Conservation (phyloP, 129 eudicot genomes). For the Kitagawia praeruptora region DNA sequence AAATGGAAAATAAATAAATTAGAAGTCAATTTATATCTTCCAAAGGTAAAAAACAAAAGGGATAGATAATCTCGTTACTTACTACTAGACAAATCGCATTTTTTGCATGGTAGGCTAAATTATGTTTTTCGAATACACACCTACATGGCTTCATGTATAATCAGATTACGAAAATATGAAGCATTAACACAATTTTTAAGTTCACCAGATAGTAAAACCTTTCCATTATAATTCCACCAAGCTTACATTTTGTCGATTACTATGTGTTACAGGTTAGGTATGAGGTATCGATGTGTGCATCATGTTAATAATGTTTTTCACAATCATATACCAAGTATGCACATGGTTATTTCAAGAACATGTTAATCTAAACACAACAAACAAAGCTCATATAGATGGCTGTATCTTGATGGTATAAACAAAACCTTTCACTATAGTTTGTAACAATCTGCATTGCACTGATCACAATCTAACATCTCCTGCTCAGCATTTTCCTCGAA, state of each 20-base stretch:
- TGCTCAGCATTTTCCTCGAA: background rate
- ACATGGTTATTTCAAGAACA: background rate
- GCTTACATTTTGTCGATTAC: background rate
- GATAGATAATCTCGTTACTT: background rate
- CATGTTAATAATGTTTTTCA: background rate
- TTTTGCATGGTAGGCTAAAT: too few species aligned
- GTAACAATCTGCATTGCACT: background rate
- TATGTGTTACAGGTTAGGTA: background rate
- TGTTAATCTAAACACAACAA: constrained; percentile 5
- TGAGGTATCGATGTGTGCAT: background rate
- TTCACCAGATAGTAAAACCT: too few species aligned
- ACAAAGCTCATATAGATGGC: background rate
- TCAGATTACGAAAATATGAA: too few species aligned
- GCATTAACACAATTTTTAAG: too few species aligned
- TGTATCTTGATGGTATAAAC: background rate
- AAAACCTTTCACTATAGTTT: background rate
- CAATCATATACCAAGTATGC: background rate
- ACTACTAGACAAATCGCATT: too few species aligned
- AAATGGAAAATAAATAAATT: background rate
- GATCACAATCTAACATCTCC: background rate
- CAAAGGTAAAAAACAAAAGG: background rate
- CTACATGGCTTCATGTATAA: too few species aligned
- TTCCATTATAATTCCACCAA: too few species aligned
- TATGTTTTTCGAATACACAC: too few species aligned
- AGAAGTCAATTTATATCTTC: background rate